Percentiles rank a stretch among this genome's conserved stretches.
Conservation (phyloP, 2,329 filamentous ascomycete species). For the Sphaerulina musiva region DNA sequence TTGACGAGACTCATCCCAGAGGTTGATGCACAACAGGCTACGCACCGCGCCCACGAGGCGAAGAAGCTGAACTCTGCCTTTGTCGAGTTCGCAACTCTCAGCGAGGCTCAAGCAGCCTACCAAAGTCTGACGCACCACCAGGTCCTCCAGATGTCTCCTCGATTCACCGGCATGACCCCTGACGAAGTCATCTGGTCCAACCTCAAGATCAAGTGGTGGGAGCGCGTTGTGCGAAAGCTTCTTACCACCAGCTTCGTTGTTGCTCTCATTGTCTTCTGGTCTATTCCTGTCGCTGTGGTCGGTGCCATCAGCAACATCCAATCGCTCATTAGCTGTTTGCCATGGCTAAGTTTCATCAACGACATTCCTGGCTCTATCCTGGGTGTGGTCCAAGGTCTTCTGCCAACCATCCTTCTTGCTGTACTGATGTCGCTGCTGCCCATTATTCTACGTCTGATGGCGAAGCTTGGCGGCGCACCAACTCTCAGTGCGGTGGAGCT, state of each 20-base stretch:
- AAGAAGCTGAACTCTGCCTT: conserved; percentile 72
- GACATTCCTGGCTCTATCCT: conserved; percentile 63
- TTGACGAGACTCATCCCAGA: conserved; percentile 68
- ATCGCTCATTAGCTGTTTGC: conserved; percentile 42
- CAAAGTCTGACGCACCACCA: conserved; percentile 84
- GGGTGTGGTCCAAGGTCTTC: conserved; percentile 75
- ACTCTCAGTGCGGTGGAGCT: conserved; percentile 75
- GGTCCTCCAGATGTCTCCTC: conserved; percentile 76
- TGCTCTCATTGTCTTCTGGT: conserved; percentile 81
- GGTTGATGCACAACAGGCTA: conserved; percentile 60
- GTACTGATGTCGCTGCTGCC: conserved; percentile 83
- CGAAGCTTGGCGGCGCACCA: conserved; percentile 72
- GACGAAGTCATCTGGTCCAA: conserved; percentile 83
- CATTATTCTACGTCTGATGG: conserved; percentile 71
- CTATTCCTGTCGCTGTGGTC: conserved; percentile 68
- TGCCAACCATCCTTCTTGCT: conserved; percentile 72
- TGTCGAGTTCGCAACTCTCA: conserved; percentile 77
- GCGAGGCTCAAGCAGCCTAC: conserved; percentile 77
- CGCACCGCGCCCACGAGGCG: conserved; percentile 58
- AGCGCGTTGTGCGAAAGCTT: conserved; percentile 66
- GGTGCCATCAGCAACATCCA: conserved; percentile 80
- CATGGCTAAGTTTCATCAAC: conserved; percentile 67
- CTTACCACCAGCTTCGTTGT: conserved; percentile 64
- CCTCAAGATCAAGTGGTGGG: conserved; percentile 78
- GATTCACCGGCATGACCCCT: conserved; percentile 76